Evolutionary conservation across 1,284 basidiomycete species (phyloP), one percentile per base, ranked within the genome.

Genomic region (Ustilago curta): DNA sequence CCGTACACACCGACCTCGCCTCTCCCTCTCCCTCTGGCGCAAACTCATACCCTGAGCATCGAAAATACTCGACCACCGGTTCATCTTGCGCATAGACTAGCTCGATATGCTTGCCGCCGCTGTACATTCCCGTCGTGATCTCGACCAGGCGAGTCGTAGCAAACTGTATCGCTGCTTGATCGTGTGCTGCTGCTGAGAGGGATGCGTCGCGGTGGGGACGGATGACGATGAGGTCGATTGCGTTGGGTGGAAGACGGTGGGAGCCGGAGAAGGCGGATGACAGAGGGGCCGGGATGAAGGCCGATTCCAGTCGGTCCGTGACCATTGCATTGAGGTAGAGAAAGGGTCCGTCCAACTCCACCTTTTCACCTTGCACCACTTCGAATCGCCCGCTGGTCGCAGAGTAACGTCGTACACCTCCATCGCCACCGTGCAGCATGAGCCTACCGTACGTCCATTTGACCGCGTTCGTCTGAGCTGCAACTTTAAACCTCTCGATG

Each of bases 401-500:
- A 74, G 92, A 88, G 84, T 92, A 96, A 19, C 89, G 86, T 59
- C 89, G 84, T 0, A 87, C 84, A 0, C n/a, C 27, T 7, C 27
- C 7, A 3, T 27, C 29, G 77, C 81, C 44, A 64, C 35, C 90
- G 14, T 60, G 45, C 5, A 95, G 88, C 51, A 84, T 88, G 48
- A 90, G 89, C n/a, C 77, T 81, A 18, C 91, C 90, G 23, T 86
- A 78, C 82, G 91, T 93, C 91, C 93, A 95, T 31, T 88, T 88
- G 8, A 87, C 87, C 58, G 90, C 88, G 82, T 97, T 97, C 78
- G 89, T 86, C 71, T 87, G 85, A 2, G 94, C 94, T 2, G 95
- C 95, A 35, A 92, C 85, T 85, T 94, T 93, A 87, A 93, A 96
- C 62, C 94, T 89, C 78, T 94, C 93, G 31, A 95, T 87, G 7